Base-by-base conservation (phyloP, 345 rosid genomes). In the Sapria himalayana region DNA sequence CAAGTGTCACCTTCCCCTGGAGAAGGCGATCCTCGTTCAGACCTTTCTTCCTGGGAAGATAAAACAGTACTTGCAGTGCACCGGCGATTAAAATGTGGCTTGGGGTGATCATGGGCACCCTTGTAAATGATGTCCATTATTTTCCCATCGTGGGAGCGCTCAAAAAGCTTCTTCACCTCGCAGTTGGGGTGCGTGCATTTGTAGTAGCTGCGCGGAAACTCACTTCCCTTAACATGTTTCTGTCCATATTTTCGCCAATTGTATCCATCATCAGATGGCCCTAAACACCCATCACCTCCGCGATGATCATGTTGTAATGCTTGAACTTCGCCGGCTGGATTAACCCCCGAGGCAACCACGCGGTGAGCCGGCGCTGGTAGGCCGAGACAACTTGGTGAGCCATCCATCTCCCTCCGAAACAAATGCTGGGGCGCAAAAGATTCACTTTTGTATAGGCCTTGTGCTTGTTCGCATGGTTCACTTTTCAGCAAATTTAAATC, bases 171-270 rank as follows among this genome's bases (percentile, higher is more conserved):
- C 57, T 89, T 89, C 63, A 89, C 98, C 54, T 89, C 98, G 48
- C 98, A 89, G 39, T 73, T 82, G 51, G 93, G 92, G 71, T 89
- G 93, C 19, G 98, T 79, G 49, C 98, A 89, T 56, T 89, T 89
- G 67, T 89, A 89, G 58, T 89, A 89, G 63, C 92, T 77, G 49
- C 99, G 77, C 1, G 95, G 99, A 56, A 82, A 84, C 60, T 84
- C 89, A 64, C 99, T 72, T 62, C 99, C 99, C 56, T 89, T 89
- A 20, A 89, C 99, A 56, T 72, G 93, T 42, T 89, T 89, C 69
- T 89, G 99, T 31, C 99, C 99, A 66, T 89, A 89, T 54, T 89
- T 89, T 48, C 99, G 66, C 95, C 99, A 89, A 71, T 79, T 79
- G 61, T 79, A 89, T 55, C 99, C 99, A 69, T 89, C 99, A 51